Conservation (phyloP, 2,329 filamentous ascomycete genomes). For the Biscogniauxia mediterranea region DNA sequence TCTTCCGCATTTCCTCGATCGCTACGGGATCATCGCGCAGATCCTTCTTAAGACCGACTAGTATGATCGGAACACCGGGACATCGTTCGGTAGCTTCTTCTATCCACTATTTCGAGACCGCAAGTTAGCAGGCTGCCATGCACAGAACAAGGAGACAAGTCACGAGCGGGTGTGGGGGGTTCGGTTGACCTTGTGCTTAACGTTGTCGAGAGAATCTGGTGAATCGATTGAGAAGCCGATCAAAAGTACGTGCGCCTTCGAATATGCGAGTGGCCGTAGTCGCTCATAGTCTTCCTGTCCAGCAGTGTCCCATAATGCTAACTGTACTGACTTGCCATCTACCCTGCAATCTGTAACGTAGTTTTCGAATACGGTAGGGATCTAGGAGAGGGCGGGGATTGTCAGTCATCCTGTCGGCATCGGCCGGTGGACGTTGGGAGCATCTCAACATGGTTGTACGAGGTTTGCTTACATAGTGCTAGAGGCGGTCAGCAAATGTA, state of each 20-base stretch:
- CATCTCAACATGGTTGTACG: neutral
- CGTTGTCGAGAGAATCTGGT: constrained; percentile 94
- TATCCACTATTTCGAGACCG: constrained; percentile 66
- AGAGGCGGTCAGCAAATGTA: constrained; percentile 29
- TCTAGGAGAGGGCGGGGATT: constrained; percentile 45
- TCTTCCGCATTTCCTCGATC: constrained; percentile 97
- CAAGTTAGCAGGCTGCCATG: constrained; percentile 11
- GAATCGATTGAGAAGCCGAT: constrained; percentile 95
- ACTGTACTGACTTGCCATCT: constrained; percentile 96
- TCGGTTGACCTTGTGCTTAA: constrained; percentile 80
- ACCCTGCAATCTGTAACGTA: constrained; percentile 99
- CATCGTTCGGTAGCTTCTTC: constrained; percentile 93
- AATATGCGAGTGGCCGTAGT: constrained; percentile 89
- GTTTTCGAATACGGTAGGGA: constrained; percentile 98
- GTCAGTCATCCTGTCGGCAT: constrained; percentile 13
- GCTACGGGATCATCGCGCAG: constrained; percentile 91
- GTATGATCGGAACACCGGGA: constrained; percentile 87
- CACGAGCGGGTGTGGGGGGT: neutral
- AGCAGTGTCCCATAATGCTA: constrained; percentile 98
- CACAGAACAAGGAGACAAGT: neutral
- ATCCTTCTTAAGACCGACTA: constrained; percentile 96
- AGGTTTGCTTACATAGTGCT: constrained; percentile 57
- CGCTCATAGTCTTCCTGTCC: constrained; percentile 98
- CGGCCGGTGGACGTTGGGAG: constrained; percentile 2
- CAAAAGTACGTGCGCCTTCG: constrained; percentile 94